Evolutionary conservation across 2,329 filamentous ascomycete species (phyloP).

Genomic region (Pestalotiopsis sp.): DNA sequence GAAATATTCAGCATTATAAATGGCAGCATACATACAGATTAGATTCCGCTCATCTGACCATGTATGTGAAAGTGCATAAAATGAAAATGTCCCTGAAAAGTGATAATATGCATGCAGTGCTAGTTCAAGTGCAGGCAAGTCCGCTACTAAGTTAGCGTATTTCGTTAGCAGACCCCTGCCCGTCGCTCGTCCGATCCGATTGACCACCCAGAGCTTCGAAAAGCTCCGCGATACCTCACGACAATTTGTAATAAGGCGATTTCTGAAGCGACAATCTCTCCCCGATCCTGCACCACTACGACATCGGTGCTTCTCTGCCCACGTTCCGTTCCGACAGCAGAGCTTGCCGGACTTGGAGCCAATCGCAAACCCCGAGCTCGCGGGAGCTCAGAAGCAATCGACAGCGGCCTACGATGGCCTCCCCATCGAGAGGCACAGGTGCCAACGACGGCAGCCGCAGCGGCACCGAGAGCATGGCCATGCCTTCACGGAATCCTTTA

Average conservation of each 20-base stretch:
- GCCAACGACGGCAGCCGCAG: slow-evolving; percentile 7
- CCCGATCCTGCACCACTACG: neutral
- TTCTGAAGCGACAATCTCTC: neutral
- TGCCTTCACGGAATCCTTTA: slow-evolving; percentile 75
- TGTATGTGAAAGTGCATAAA: too few relatives aligned
- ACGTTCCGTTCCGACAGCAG: neutral
- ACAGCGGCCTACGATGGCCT: slow-evolving; percentile 11
- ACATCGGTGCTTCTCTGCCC: neutral
- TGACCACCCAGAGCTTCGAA: neutral
- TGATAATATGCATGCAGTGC: too few relatives aligned
- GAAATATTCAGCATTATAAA: too few relatives aligned
- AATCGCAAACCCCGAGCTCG: slow-evolving; percentile 14
- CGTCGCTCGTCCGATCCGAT: neutral
- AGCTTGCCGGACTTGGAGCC: neutral
- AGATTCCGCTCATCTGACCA: too few relatives aligned
- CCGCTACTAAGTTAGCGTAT: neutral
- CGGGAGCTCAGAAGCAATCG: slow-evolving; percentile 41
- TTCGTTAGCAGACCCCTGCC: neutral
- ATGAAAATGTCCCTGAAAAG: too few relatives aligned
- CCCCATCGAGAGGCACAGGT: neutral
- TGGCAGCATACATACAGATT: too few relatives aligned
- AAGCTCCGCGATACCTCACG: slow-evolving; percentile 4
- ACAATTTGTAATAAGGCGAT: neutral
- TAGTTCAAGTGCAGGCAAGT: neutral
- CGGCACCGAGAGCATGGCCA: slow-evolving; percentile 29